phyloP scores from a whole-genome alignment of 768 basidiomycete genomes.

The Megacollybia marginata region DNA sequence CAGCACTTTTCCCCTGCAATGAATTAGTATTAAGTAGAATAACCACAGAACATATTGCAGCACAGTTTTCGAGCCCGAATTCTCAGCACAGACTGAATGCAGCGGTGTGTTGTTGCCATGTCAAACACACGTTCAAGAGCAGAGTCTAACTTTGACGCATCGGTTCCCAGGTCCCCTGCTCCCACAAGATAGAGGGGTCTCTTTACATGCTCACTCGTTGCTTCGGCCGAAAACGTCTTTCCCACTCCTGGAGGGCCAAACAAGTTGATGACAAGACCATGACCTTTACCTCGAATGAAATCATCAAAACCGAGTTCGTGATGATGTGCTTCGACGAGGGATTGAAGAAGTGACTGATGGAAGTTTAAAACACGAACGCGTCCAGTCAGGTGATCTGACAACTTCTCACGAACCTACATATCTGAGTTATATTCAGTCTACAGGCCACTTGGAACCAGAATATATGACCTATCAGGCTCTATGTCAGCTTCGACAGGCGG shows the following conservation, averaged over 20 bases:
- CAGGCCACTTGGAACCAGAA: too few relatives aligned
- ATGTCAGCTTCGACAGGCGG: too few relatives aligned
- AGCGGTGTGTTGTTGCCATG: slow-evolving; percentile 47
- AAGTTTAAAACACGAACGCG: too few relatives aligned
- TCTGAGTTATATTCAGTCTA: too few relatives aligned
- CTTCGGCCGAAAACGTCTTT: slow-evolving; percentile 55
- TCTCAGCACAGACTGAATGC: too few relatives aligned
- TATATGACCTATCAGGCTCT: too few relatives aligned
- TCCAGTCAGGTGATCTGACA: too few relatives aligned
- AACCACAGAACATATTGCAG: too few relatives aligned
- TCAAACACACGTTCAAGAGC: slow-evolving; percentile 41
- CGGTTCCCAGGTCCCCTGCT: slow-evolving; percentile 48
- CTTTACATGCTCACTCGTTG: slow-evolving; percentile 47
- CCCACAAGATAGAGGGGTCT: slow-evolving; percentile 47
- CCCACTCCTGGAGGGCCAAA: slow-evolving; percentile 57
- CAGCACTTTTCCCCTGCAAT: too few relatives aligned
- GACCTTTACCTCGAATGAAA: slow-evolving; percentile 59
- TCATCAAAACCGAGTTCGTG: slow-evolving; percentile 47
- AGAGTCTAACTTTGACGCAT: slow-evolving; percentile 33
- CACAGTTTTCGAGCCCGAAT: too few relatives aligned
- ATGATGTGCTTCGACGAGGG: slow-evolving; percentile 53
- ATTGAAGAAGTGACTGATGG: slow-evolving; percentile 39
- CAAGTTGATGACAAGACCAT: slow-evolving; percentile 49
- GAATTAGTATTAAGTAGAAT: too few relatives aligned
- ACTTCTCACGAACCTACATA: too few relatives aligned